A percentile compares a stretch with the other conserved stretches of the same genome.
Conservation (phyloP, 2,329 filamentous ascomycete species). For the Arachnomyces sp. region DNA sequence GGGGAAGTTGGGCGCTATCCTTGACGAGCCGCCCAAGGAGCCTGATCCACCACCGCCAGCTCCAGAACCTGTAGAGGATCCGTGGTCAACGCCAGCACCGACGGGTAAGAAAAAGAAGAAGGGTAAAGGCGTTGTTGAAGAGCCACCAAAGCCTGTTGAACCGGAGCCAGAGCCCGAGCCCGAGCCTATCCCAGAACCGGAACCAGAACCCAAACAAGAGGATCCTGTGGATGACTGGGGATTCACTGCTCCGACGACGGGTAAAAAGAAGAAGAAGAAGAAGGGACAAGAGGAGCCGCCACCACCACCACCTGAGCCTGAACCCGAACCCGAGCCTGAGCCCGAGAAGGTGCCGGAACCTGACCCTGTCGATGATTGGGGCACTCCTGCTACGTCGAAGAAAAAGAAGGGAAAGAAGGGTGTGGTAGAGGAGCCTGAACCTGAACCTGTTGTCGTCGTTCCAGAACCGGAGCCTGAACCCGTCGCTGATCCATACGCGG, state of each 20-base stretch:
- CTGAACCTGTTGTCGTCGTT: conserved; percentile 12
- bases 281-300: conserved; percentile 7
- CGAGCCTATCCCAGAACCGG: conserved; percentile 19
- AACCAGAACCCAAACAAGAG: conserved; percentile 14
- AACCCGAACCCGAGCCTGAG: conserved; percentile 26
- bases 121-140: conserved; percentile 16
- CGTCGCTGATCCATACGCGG: conserved; percentile 12
- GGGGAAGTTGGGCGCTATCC: conserved; percentile 10
- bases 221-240: conserved; percentile 22
- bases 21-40: conserved; percentile 18
- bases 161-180: conserved; percentile 17
- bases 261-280: conserved; percentile 26
- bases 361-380: conserved; percentile 31
- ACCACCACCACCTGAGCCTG: conserved; percentile 10
- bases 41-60: conserved; percentile 9
- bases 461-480: conserved; percentile 7
- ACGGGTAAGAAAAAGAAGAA: conserved; percentile 24
- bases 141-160: conserved; percentile 8
- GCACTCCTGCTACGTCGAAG: conserved; percentile 16
- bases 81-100: conserved; percentile 5
- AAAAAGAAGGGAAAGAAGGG: conserved; percentile 21
- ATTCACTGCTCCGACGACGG: conserved; percentile 19
- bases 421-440: conserved; percentile 20
- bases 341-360: conserved; percentile 27
- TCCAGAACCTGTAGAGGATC: conserved; percentile 17